A percentile compares a stretch with the other conserved stretches of the same genome.
These are phyloP conservation scores for Elongisporangium prolatum DNA, from an alignment of 352 stramenopile genomes.

Conservation along the genomic window DNA sequence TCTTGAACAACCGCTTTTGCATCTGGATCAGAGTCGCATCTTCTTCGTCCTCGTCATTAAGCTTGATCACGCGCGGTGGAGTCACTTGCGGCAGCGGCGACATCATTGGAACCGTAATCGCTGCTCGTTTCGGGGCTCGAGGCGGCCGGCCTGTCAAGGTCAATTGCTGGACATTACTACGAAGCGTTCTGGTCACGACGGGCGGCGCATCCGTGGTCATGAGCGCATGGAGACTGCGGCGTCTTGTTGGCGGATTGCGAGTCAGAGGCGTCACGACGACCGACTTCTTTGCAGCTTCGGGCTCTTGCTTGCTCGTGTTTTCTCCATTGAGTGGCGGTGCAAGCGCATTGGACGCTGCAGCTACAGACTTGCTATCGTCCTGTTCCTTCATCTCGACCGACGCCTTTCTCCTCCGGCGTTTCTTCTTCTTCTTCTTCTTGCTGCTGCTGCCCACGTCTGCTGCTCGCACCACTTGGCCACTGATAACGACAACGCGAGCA, in stretches of 20 bases:
- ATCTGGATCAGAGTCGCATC: slow-evolving; percentile 24
- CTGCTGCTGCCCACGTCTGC: neutral
- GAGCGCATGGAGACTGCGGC: neutral
- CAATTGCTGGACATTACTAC: neutral
- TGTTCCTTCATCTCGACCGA: neutral
- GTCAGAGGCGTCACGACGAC: neutral
- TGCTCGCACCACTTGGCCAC: neutral
- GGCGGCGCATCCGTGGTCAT: neutral
- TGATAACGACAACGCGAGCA: neutral
- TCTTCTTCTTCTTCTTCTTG: neutral
- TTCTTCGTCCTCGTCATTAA: slow-evolving; percentile 8
- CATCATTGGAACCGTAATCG: neutral
- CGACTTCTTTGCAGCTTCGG: neutral
- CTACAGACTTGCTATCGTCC: neutral
- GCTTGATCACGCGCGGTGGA: neutral
- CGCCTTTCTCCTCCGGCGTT: neutral
- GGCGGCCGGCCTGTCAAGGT: neutral
- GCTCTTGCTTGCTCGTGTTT: neutral
- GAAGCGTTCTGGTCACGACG: neutral
- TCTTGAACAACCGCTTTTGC: slow-evolving; percentile 27
- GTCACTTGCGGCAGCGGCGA: neutral
- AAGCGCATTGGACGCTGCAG: neutral
- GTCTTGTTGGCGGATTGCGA: neutral
- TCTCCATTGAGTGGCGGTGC: neutral
- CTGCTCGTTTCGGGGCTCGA: neutral